These are phyloP conservation scores for Trametes cingulata DNA, from an alignment of 768 basidiomycete genomes.

Conservation along the genomic window DNA sequence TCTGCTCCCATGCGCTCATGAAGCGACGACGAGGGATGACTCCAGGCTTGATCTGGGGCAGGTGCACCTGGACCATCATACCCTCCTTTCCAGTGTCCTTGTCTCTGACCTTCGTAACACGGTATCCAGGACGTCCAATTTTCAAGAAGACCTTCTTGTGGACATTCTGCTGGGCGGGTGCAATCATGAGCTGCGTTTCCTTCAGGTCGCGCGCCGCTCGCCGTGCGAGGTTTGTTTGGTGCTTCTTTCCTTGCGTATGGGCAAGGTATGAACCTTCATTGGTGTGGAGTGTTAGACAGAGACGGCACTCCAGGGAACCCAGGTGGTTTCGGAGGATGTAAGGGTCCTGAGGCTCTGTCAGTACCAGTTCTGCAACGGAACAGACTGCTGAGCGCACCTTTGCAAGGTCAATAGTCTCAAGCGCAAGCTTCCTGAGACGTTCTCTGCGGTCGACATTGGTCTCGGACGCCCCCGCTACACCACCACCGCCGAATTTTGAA, in stretches of 20 bases:
- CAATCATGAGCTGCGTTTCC: slow-evolving; percentile 88
- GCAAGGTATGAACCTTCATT: slow-evolving; percentile 99
- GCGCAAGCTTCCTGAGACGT: slow-evolving; percentile 88
- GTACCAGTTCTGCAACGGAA: background rate
- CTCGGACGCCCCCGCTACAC: slow-evolving; percentile 93
- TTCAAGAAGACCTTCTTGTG: slow-evolving; percentile 96
- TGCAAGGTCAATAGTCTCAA: slow-evolving; percentile 97
- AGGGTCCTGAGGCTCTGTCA: slow-evolving; percentile 64
- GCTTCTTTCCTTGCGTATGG: slow-evolving; percentile 99
- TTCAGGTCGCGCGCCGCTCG: slow-evolving; percentile 97
- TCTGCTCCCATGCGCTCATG: slow-evolving; percentile 99
- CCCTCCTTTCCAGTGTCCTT: slow-evolving; percentile 90
- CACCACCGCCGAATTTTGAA: slow-evolving; percentile 94
- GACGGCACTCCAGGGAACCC: slow-evolving; percentile 96
- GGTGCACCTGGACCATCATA: slow-evolving; percentile 95
- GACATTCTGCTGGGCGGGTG: slow-evolving; percentile 74
- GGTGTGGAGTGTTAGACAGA: slow-evolving; percentile 97
- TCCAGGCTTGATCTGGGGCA: slow-evolving; percentile 89
- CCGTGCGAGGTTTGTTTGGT: slow-evolving; percentile 96
- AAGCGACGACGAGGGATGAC: slow-evolving; percentile 86
- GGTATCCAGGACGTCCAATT: slow-evolving; percentile 93
- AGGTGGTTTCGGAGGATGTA: slow-evolving; percentile 99
- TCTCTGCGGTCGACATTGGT: slow-evolving; percentile 95
- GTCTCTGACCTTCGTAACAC: slow-evolving; percentile 96
- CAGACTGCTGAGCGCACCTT: slow-evolving; percentile 56